Evolutionary conservation across 1,284 basidiomycete species (phyloP).

Genomic region (Heterobasidion annosum): DNA sequence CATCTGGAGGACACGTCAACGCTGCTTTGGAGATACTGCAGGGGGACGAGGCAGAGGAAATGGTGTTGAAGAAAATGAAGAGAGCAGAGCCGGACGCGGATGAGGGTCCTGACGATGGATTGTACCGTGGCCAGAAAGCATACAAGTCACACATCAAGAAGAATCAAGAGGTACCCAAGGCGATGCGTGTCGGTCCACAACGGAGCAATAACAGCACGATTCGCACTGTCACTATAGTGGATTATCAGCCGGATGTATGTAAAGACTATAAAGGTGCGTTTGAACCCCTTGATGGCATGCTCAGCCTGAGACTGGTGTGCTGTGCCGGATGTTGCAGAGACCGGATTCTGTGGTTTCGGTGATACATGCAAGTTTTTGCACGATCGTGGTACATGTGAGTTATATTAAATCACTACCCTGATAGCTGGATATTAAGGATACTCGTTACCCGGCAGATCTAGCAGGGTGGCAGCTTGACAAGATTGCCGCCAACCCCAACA

Average conservation of each 20-base stretch:
- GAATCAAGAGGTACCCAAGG: conserved; percentile 74
- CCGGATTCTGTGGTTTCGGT: conserved; percentile 97
- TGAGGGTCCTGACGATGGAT: conserved; percentile 70
- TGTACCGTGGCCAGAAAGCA: conserved; percentile 80
- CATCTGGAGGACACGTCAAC: conserved; percentile 58
- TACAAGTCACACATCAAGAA: conserved; percentile 83
- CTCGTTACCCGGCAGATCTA: conserved; percentile 54
- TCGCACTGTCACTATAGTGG: conserved; percentile 88
- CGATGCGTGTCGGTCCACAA: conserved; percentile 87
- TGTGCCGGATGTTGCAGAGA: conserved; percentile 48
- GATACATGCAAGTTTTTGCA: conserved; percentile 97
- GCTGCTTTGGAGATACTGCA: conserved; percentile 65
- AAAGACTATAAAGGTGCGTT: conserved; percentile 95
- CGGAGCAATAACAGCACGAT: conserved; percentile 75
- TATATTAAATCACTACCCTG: conserved; percentile 8
- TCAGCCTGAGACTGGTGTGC: conserved; percentile 12
- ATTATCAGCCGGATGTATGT: conserved; percentile 99
- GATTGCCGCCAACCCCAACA: conserved; percentile 58
- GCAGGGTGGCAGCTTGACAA: conserved; percentile 98
- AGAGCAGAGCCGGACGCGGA: conserved; percentile 43
- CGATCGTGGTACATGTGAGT: conserved; percentile 79
- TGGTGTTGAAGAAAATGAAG: conserved; percentile 56
- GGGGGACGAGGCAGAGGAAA: conserved; percentile 70
- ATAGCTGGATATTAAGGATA: not conserved
- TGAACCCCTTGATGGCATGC: not conserved